phyloP scores from a whole-genome alignment of 2,329 filamentous ascomycete genomes.

The Metarhizium sp. region DNA sequence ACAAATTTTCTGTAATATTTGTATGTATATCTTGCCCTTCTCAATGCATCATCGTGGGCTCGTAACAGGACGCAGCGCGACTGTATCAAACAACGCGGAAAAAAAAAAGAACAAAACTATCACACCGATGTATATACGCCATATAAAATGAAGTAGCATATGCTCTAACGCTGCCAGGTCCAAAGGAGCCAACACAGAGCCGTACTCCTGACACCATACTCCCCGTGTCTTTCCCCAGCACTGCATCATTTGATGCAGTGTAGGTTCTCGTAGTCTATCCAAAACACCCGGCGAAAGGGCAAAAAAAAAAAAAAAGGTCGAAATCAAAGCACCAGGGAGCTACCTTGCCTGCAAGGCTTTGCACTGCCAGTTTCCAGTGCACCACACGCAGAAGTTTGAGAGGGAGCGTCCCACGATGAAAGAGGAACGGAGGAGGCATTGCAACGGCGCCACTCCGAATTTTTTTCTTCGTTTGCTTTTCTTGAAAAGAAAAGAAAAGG shows the following conservation, averaged over 20 bases:
- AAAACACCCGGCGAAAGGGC: slow-evolving; percentile 2
- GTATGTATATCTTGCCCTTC: background rate
- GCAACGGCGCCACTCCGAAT: background rate
- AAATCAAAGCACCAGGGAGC: slow-evolving; percentile 5
- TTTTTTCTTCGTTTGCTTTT: background rate
- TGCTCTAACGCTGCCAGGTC: background rate
- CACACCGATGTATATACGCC: background rate
- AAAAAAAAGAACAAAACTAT: background rate
- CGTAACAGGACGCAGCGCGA: background rate
- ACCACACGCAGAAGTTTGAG: background rate
- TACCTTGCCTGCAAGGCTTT: slow-evolving; percentile 5
- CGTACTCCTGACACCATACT: background rate
- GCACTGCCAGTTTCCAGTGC: background rate
- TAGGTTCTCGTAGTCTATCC: background rate
- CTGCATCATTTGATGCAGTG: background rate
- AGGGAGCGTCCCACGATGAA: background rate
- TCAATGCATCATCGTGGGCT: background rate
- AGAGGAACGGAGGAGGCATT: background rate
- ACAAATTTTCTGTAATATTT: slow-evolving; percentile 1
- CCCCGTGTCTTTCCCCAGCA: background rate
- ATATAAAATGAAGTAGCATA: background rate
- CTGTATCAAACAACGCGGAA: background rate
- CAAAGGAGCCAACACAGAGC: background rate
- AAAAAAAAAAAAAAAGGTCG: slow-evolving; percentile 9
- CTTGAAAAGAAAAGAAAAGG: background rate